These are phyloP conservation scores for Sphagnum fallax DNA, from an alignment of 228 moss, liverwort and hornwort species.

Conservation along the genomic window DNA sequence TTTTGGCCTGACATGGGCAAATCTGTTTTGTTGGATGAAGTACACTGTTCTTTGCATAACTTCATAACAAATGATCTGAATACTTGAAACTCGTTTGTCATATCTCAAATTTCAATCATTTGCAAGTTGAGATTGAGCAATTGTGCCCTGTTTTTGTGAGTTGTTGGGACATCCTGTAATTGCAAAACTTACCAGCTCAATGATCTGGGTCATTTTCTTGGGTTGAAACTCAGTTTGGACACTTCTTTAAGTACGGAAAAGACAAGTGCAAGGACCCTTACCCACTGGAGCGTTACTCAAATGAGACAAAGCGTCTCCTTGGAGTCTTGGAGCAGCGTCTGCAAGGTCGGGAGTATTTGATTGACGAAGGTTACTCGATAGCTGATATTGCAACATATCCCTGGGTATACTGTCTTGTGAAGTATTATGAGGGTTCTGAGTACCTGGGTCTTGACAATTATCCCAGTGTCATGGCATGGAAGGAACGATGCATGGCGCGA, in stretches of 20 bases:
- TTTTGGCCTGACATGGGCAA: neutral
- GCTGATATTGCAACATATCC: conserved; percentile 7
- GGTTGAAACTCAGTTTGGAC: conserved; percentile 8
- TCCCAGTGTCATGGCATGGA: conserved; percentile 3
- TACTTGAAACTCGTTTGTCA: too few relatives aligned
- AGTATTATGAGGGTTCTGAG: neutral
- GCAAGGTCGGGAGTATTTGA: conserved; percentile 5
- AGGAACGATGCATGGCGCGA: conserved; percentile 2
- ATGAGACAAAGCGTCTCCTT: conserved; percentile 7
- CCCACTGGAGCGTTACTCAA: conserved; percentile 5
- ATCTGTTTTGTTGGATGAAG: neutral
- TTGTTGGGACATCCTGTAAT: too few relatives aligned
- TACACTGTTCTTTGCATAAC: too few relatives aligned
- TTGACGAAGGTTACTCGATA: conserved; percentile 7
- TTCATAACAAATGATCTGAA: too few relatives aligned
- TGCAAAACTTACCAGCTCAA: too few relatives aligned
- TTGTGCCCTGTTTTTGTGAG: too few relatives aligned
- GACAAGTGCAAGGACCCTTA: conserved; percentile 8
- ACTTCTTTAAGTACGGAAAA: conserved; percentile 9
- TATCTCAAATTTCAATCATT: too few relatives aligned
- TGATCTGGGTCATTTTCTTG: neutral
- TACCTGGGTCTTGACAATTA: conserved; percentile 2
- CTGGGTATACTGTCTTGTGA: conserved; percentile 1
- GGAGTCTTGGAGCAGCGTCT: conserved; percentile 8
- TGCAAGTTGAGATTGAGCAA: too few relatives aligned